These are phyloP conservation scores for Penicillium soppii DNA, from an alignment of 495 filamentous ascomycete genomes.

Conservation along the genomic window DNA sequence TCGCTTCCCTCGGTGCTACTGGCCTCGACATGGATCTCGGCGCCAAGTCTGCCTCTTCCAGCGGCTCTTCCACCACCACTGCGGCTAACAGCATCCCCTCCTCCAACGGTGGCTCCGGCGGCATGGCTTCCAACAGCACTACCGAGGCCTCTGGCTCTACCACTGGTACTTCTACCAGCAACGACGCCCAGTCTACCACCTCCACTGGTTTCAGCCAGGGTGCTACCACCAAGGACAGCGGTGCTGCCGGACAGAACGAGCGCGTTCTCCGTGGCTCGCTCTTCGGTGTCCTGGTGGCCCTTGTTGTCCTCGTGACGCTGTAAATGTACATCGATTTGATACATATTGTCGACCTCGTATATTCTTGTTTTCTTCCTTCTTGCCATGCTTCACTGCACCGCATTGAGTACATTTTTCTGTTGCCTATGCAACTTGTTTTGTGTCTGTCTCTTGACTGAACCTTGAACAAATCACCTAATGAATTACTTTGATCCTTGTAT, in stretches of 20 bases:
- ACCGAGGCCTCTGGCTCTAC: conserved; percentile 9
- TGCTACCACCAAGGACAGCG: conserved; percentile 25
- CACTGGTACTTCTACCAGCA: conserved; percentile 15
- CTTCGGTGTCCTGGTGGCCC: conserved; percentile 56
- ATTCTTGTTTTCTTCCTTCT: conserved; percentile 7
- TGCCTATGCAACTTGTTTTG: conserved; percentile 8
- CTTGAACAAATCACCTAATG: conserved; percentile 14
- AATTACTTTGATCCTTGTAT: conserved; percentile 7
- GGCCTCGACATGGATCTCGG: conserved; percentile 66
- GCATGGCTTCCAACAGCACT: conserved; percentile 15
- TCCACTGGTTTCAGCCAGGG: conserved; percentile 26
- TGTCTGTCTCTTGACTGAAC: conserved; percentile 14
- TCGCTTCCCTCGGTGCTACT: conserved; percentile 74
- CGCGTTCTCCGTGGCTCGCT: conserved; percentile 51
- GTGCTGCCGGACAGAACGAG: conserved; percentile 41
- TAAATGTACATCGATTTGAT: conserved; percentile 32
- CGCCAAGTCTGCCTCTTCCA: conserved; percentile 24
- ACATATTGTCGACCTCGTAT: background rate
- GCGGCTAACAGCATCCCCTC: conserved; percentile 36
- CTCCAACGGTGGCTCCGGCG: conserved; percentile 34
- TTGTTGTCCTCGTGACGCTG: conserved; percentile 54
- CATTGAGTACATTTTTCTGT: conserved; percentile 19
- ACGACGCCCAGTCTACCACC: conserved; percentile 11
- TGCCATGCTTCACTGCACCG: conserved; percentile 10
- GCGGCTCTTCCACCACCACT: conserved; percentile 18